phyloP scores from a whole-genome alignment of 495 filamentous ascomycete species.

The Cetradonia linearis region DNA sequence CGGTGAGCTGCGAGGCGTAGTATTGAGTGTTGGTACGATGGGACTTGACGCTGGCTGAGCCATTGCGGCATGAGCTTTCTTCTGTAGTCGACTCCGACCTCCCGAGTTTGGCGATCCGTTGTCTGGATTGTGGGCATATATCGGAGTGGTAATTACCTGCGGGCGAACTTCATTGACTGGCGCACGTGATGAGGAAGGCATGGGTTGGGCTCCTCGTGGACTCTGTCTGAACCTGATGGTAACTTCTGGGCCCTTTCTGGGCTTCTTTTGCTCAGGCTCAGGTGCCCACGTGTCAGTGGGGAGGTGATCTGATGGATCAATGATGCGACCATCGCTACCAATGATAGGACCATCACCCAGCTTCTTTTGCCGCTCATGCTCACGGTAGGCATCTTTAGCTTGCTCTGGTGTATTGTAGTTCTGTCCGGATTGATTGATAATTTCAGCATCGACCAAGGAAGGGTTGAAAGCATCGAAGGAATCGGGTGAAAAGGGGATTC shows the following conservation, averaged over 20 bases:
- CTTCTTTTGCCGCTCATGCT: constrained; percentile 30
- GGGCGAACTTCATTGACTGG: constrained; percentile 25
- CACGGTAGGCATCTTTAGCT: constrained; percentile 32
- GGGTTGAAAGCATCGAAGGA: constrained; percentile 74
- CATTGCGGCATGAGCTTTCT: constrained; percentile 34
- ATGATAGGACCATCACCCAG: constrained; percentile 51
- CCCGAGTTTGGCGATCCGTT: constrained; percentile 21
- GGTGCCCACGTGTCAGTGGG: constrained; percentile 88
- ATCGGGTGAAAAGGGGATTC: constrained; percentile 79
- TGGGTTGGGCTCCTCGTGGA: constrained; percentile 39
- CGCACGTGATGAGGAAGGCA: constrained; percentile 27
- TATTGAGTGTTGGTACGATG: constrained; percentile 21
- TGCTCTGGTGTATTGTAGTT: constrained; percentile 38
- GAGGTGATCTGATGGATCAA: constrained; percentile 89
- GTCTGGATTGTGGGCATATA: constrained; percentile 23
- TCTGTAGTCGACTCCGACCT: constrained; percentile 52
- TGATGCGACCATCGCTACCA: constrained; percentile 71
- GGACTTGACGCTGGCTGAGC: constrained; percentile 24
- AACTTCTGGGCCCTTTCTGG: constrained; percentile 44
- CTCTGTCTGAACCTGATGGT: constrained; percentile 40
- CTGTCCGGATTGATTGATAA: constrained; percentile 28
- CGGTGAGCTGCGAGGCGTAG: constrained; percentile 13
- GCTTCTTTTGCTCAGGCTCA: constrained; percentile 71
- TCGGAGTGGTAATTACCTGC: constrained; percentile 25
- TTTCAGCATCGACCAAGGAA: constrained; percentile 25